Evolutionary conservation across 768 basidiomycete species (phyloP), one percentile per base, ranked within the genome.

Genomic region (Pleurotus djamor): DNA sequence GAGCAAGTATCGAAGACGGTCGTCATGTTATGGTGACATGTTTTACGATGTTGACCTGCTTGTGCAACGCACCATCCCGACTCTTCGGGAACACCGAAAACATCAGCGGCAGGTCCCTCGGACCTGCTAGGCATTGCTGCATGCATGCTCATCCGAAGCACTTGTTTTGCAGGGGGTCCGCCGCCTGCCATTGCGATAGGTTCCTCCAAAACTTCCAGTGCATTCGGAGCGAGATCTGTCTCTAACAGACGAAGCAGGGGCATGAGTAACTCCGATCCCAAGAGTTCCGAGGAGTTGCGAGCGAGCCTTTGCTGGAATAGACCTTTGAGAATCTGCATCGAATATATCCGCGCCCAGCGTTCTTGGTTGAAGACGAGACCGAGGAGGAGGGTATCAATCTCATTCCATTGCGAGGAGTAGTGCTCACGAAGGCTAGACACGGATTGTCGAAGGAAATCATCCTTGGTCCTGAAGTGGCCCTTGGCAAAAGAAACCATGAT

Each of bases 141-240:
- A 63, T 90, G 87, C 84, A 95, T 88, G 71, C 94, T 94, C 92
- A 96, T 94, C 5, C 92, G 85, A 21, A 96, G 78, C n/a, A 95
- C 91, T 64, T 93, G 89, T 60, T 89, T 89, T 0, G 92, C 91
- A 0, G 88, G 81, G 49, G 85, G 86, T 21, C 91, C 89, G 45
- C 84, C 81, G 45, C 87, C 85, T 1, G 85, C 85, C 74, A 94
- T 88, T 16, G 81, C 83, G 72, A 92, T 85, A 0, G 94, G 94
- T 65, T 95, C 91, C 65, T 97, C 94, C 5, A 98, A 81, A n/a
- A 98, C 93, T 50, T 96, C 95, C 49, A 98, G 79, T 1, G 94
- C 95, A 61, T 91, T 85, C 6, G 87, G 73, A 8, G 95, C 89
- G 36, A 94, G 81, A 62, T 95, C 91, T 2, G 92, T 92, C 64